These are phyloP conservation scores for Bryum argenteum DNA, from an alignment of 225 moss, liverwort and hornwort genomes.

Conservation along the genomic window DNA sequence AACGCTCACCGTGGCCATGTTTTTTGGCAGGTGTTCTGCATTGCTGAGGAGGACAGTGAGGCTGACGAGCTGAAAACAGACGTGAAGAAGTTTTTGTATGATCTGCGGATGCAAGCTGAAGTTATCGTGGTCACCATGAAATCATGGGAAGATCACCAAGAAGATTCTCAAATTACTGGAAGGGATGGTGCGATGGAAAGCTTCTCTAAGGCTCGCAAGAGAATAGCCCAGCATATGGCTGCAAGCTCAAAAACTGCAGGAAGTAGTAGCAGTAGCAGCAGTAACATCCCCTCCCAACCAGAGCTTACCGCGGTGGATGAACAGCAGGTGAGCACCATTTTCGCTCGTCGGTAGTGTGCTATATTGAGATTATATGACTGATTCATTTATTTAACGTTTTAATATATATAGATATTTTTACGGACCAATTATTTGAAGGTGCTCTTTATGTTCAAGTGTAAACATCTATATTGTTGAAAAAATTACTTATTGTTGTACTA, in stretches of 20 bases:
- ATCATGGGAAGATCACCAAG: conserved; percentile 93
- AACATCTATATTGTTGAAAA: too few relatives aligned
- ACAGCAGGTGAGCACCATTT: conserved; percentile 49
- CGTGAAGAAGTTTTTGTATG: conserved; percentile 95
- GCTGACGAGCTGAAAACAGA: conserved; percentile 95
- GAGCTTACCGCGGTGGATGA: conserved; percentile 59
- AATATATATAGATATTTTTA: too few relatives aligned
- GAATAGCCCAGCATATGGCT: conserved; percentile 61
- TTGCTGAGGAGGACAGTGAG: conserved; percentile 97
- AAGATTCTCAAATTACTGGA: conserved; percentile 61
- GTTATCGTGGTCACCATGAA: conserved; percentile 98
- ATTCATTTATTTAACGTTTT: too few relatives aligned
- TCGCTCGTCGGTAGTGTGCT: neutral
- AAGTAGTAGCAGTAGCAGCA: conserved; percentile 34
- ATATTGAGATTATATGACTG: too few relatives aligned
- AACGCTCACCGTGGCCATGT: conserved; percentile 4
- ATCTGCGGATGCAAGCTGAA: conserved; percentile 96
- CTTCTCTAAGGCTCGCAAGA: conserved; percentile 83
- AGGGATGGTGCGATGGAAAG: conserved; percentile 86
- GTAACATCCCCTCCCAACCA: conserved; percentile 32
- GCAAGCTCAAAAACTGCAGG: conserved; percentile 34
- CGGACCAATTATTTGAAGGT: too few relatives aligned
- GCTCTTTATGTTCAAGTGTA: too few relatives aligned
- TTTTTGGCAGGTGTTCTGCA: conserved; percentile 78
- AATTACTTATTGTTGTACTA: too few relatives aligned